These are phyloP conservation scores for Rhizophagus sp. DNA, from an alignment of 192 early-diverging fungal genomes.

Conservation along the genomic window DNA sequence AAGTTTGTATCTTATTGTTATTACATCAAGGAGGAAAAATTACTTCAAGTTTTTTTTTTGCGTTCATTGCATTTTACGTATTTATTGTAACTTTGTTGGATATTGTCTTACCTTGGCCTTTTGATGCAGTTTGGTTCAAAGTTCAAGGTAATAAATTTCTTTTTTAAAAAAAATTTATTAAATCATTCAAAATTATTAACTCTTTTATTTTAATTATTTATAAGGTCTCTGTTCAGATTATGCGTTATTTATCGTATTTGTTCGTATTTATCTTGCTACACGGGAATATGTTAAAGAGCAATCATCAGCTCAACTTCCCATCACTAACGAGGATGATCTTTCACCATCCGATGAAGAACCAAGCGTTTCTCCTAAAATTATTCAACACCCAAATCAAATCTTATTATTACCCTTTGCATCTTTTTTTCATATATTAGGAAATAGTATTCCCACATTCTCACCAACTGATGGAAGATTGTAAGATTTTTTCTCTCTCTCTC, in stretches of 20 bases:
- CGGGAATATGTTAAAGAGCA: constrained; percentile 14
- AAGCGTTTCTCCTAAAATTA: constrained; percentile 5
- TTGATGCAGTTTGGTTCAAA: constrained; percentile 42
- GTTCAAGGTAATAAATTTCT: constrained; percentile 29
- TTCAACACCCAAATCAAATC: constrained; percentile 3
- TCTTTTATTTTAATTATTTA: not conserved
- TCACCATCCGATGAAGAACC: not conserved
- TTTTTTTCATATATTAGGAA: constrained; percentile 33
- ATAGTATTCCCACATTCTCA: constrained; percentile 14
- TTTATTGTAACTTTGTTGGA: constrained; percentile 18
- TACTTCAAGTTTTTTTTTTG: not conserved
- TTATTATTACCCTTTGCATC: constrained; percentile 26
- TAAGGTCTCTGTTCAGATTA: constrained; percentile 29
- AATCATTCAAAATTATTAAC: not conserved
- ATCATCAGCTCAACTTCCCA: constrained; percentile 2
- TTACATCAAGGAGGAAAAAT: constrained; percentile 20
- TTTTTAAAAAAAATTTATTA: not conserved
- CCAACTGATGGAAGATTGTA: constrained; percentile 25
- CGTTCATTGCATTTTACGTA: constrained; percentile 11
- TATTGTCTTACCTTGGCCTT: constrained; percentile 36
- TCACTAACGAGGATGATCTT: constrained; percentile 16
- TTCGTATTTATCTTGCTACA: constrained; percentile 33
- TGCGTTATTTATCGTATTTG: constrained; percentile 29
- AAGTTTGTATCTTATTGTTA: constrained; percentile 27
- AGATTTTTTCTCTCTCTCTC: not conserved